Conservation (phyloP, 2,329 filamentous ascomycete genomes). For the Hortaea werneckii region DNA sequence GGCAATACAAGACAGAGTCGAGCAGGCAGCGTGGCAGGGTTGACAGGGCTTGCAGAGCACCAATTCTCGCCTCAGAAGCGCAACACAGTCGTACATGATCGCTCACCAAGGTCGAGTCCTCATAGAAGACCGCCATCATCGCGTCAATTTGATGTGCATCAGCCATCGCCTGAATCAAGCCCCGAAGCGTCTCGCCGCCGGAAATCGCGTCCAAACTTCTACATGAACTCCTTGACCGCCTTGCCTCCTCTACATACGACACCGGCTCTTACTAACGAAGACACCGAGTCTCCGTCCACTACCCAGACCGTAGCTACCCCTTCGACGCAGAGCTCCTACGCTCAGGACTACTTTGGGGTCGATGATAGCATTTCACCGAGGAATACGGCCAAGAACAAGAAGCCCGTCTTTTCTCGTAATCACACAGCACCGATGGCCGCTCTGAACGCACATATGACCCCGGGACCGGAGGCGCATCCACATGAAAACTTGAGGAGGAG, state of each 20-base stretch:
- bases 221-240: conserved; percentile 16
- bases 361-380: conserved; percentile 17
- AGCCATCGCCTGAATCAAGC: conserved; percentile 23
- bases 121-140: conserved; percentile 16
- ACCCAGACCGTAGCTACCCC: conserved; percentile 22
- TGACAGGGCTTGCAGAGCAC: conserved; percentile 26
- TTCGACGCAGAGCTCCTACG: conserved; percentile 18
- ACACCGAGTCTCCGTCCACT: conserved; percentile 23
- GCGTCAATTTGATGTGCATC: conserved; percentile 9
- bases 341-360: conserved; percentile 21
- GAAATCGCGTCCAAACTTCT: conserved; percentile 13
- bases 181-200: conserved; percentile 17
- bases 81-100: conserved; percentile 19
- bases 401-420: conserved; percentile 15
- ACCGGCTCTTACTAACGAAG: conserved; percentile 17
- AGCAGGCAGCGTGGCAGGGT: conserved; percentile 27
- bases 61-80: conserved; percentile 24
- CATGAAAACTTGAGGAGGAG: conserved; percentile 4
- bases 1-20: conserved; percentile 27
- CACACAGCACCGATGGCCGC: conserved; percentile 15
- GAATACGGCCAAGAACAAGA: conserved; percentile 14
- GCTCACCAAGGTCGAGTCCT: conserved; percentile 31
- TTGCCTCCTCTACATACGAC: conserved; percentile 25
- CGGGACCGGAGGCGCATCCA: conserved; percentile 4
- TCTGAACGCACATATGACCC: conserved; percentile 6